phyloP scores from a whole-genome alignment of 75 land plant genomes.

The Selaginella moellendorffii region DNA sequence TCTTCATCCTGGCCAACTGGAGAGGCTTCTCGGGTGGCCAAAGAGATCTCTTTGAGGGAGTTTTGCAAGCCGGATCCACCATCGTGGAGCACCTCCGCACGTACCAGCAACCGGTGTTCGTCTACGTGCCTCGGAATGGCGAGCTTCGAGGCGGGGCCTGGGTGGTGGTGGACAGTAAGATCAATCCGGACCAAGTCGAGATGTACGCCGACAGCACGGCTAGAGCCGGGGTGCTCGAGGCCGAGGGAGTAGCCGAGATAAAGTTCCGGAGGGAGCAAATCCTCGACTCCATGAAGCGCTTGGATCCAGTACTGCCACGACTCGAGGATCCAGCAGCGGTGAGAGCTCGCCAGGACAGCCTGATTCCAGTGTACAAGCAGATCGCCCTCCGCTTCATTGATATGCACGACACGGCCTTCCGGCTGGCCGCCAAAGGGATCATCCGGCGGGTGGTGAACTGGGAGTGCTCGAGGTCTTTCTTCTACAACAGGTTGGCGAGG shows the following conservation, averaged over 20 bases:
- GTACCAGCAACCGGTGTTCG: constrained; percentile 55
- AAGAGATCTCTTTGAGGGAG: too few relatives aligned
- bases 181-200: constrained; percentile 85
- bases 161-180: constrained; percentile 94
- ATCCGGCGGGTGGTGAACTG: constrained; percentile 65
- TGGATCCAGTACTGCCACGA: constrained; percentile 45
- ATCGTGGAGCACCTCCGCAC: background rate
- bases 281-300: constrained; percentile 79
- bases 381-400: constrained; percentile 87
- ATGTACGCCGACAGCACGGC: constrained; percentile 90
- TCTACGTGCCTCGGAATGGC: constrained; percentile 86
- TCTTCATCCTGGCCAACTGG: background rate
- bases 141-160: constrained; percentile 99
- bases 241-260: too few relatives aligned
- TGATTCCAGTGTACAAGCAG: constrained; percentile 75
- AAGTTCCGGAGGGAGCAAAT: constrained; percentile 83
- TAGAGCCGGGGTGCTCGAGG: too few relatives aligned
- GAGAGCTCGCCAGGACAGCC: constrained; percentile 59
- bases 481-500: constrained; percentile 59
- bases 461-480: constrained; percentile 52
- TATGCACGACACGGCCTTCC: constrained; percentile 70
- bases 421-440: constrained; percentile 95
- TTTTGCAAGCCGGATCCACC: background rate
- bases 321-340: constrained; percentile 61
- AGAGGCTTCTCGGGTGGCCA: too few relatives aligned